Percentiles rank a stretch among this genome's conserved stretches.
Evolutionary conservation across 2,329 filamentous ascomycete species (phyloP).

Genomic region (Cytospora leucostoma): DNA sequence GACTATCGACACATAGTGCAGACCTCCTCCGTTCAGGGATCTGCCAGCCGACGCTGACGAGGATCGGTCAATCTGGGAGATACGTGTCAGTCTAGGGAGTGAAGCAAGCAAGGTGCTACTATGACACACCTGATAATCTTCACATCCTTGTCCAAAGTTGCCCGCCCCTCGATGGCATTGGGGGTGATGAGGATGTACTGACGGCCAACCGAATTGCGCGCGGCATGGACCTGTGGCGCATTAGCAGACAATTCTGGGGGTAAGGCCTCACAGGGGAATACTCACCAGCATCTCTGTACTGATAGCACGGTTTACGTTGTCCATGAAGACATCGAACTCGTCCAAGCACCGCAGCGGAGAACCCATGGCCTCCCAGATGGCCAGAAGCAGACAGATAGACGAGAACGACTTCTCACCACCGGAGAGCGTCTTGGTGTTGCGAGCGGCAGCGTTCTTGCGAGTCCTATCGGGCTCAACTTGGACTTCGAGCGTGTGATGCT

Average conservation of each 20-base stretch:
- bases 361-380: constrained; percentile 98
- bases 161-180: constrained; percentile 71
- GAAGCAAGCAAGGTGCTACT: not conserved
- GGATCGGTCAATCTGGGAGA: constrained; percentile 57
- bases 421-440: constrained; percentile 88
- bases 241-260: constrained; percentile 28
- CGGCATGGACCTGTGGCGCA: constrained; percentile 69
- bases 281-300: constrained; percentile 91
- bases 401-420: constrained; percentile 98
- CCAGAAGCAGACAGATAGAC: constrained; percentile 87
- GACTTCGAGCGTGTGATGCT: constrained; percentile 72
- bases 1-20: not conserved
- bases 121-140: constrained; percentile 69
- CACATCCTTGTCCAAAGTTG: constrained; percentile 66
- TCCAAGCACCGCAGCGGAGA: constrained; percentile 92
- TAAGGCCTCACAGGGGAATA: constrained; percentile 28
- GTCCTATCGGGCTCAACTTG: constrained; percentile 73
- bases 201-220: constrained; percentile 80
- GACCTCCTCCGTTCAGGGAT: constrained; percentile 24
- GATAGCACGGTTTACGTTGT: constrained; percentile 89
- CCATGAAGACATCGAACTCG: constrained; percentile 99
- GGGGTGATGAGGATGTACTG: constrained; percentile 98
- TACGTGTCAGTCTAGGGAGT: constrained; percentile 4
- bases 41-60: constrained; percentile 52
- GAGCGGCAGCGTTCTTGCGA: constrained; percentile 66